phyloP scores from a whole-genome alignment of 2,329 filamentous ascomycete genomes.

The Chaetomium sp. region DNA sequence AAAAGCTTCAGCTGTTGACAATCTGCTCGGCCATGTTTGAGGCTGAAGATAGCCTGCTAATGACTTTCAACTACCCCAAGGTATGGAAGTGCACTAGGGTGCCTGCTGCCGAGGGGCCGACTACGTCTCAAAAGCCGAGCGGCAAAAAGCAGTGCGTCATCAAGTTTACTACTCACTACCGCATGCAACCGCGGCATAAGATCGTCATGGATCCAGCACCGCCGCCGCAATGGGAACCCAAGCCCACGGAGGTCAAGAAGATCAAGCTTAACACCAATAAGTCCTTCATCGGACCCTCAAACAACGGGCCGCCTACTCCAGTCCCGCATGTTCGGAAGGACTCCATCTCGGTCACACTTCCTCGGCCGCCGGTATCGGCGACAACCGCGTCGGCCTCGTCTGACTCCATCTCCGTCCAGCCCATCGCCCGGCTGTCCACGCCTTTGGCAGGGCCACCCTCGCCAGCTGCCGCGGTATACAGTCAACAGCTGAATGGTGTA shows the following conservation, averaged over 20 bases:
- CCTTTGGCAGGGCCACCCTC: slow-evolving; percentile 27
- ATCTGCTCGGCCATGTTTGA: slow-evolving; percentile 55
- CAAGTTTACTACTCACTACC: slow-evolving; percentile 30
- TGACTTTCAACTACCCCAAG: slow-evolving; percentile 52
- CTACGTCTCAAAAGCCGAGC: slow-evolving; percentile 4
- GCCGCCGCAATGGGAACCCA: slow-evolving; percentile 25
- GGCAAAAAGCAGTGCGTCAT: slow-evolving; percentile 32
- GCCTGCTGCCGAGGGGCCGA: slow-evolving; percentile 24
- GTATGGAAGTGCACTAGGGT: slow-evolving; percentile 46
- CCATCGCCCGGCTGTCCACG: slow-evolving; percentile 28
- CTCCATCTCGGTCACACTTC: slow-evolving; percentile 32
- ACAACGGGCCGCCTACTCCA: slow-evolving; percentile 26
- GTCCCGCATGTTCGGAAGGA: slow-evolving; percentile 31
- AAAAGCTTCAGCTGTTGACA: slow-evolving; percentile 55
- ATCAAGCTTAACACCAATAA: slow-evolving; percentile 38
- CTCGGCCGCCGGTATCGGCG: slow-evolving; percentile 23
- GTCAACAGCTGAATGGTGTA: slow-evolving; percentile 22
- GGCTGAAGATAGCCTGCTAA: slow-evolving; percentile 48
- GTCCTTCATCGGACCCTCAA: slow-evolving; percentile 32
- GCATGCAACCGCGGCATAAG: slow-evolving; percentile 30
- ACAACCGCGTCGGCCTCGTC: slow-evolving; percentile 14
- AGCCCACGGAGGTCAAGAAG: slow-evolving; percentile 38
- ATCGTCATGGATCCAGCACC: slow-evolving; percentile 19
- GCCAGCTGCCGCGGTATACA: slow-evolving; percentile 8
- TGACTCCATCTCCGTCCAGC: slow-evolving; percentile 37